Percentiles rank a stretch among this genome's conserved stretches.
phyloP scores from a whole-genome alignment of 441 rosid genomes.

The Pelargonium fulgidum region DNA sequence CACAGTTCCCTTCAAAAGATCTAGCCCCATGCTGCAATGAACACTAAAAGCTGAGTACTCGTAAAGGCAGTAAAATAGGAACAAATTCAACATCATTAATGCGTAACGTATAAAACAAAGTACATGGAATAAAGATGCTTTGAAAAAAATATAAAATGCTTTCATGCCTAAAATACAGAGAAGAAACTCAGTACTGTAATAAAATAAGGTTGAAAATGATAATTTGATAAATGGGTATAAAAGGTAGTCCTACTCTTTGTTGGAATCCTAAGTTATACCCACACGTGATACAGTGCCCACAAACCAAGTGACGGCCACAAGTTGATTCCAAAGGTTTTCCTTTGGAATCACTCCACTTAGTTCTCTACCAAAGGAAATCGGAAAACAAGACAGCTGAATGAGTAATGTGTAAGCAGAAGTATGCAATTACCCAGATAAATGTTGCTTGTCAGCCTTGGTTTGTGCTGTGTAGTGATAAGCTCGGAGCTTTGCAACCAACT shows the following conservation, averaged over 20 bases:
- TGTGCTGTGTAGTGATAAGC: conserved; percentile 97
- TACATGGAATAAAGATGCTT: too few species aligned
- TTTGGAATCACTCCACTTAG: not conserved
- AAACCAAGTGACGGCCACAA: too few species aligned
- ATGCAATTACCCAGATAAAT: conserved; percentile 59
- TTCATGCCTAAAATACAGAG: too few species aligned
- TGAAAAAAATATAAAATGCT: too few species aligned
- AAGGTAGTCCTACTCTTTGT: too few species aligned
- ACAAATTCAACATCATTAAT: not conserved
- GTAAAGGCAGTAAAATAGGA: not conserved
- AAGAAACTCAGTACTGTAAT: too few species aligned
- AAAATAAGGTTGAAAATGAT: too few species aligned
- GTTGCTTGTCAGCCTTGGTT: conserved; percentile 92
- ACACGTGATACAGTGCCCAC: too few species aligned
- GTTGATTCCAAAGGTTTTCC: too few species aligned
- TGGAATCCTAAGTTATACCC: too few species aligned
- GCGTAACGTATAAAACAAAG: too few species aligned
- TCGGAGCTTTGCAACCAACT: conserved; percentile 85
- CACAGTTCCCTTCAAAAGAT: conserved; percentile 66
- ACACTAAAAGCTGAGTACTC: not conserved
- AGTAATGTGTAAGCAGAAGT: not conserved
- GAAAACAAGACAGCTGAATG: not conserved
- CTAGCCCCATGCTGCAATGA: conserved; percentile 84
- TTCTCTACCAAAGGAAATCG: not conserved
- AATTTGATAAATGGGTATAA: too few species aligned